phyloP scores from a whole-genome alignment of 2,329 filamentous ascomycete genomes.

The Penicillium hordei region DNA sequence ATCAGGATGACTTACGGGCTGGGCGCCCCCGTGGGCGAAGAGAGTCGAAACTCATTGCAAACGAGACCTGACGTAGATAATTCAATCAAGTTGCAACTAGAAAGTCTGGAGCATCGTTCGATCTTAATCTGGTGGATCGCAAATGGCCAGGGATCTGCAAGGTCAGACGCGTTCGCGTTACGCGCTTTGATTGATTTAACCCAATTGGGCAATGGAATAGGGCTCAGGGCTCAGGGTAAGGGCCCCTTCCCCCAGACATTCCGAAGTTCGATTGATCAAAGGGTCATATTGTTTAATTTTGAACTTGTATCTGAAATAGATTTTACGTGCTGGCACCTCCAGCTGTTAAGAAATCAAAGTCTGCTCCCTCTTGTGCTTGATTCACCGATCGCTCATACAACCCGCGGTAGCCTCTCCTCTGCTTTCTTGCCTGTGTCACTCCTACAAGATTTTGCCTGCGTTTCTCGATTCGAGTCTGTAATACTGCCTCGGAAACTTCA shows the following conservation, averaged over 20 bases:
- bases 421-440: slow-evolving; percentile 26
- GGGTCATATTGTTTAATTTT: not conserved
- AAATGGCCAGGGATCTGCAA: slow-evolving; percentile 7
- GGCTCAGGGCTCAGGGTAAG: slow-evolving; percentile 37
- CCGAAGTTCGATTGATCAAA: not conserved
- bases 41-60: slow-evolving; percentile 38
- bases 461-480: slow-evolving; percentile 40
- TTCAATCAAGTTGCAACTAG: slow-evolving; percentile 6
- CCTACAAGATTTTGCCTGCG: slow-evolving; percentile 22
- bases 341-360: slow-evolving; percentile 42
- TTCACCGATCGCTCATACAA: slow-evolving; percentile 47
- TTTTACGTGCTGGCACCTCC: slow-evolving; percentile 14
- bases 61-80: not conserved
- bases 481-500: slow-evolving; percentile 44
- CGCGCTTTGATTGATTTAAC: slow-evolving; percentile 28
- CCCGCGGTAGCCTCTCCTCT: slow-evolving; percentile 40
- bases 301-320: not conserved
- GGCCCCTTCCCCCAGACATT: slow-evolving; percentile 8
- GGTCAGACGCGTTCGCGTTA: slow-evolving; percentile 29
- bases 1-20: slow-evolving; percentile 46
- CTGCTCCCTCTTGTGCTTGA: slow-evolving; percentile 43
- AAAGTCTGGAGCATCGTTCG: slow-evolving; percentile 13
- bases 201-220: slow-evolving; percentile 24
- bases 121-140: slow-evolving; percentile 11
- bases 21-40: slow-evolving; percentile 42